Evolutionary conservation across 768 basidiomycete species (phyloP), one percentile per base, ranked within the genome.

Genomic region (Lactifluus volemus): DNA sequence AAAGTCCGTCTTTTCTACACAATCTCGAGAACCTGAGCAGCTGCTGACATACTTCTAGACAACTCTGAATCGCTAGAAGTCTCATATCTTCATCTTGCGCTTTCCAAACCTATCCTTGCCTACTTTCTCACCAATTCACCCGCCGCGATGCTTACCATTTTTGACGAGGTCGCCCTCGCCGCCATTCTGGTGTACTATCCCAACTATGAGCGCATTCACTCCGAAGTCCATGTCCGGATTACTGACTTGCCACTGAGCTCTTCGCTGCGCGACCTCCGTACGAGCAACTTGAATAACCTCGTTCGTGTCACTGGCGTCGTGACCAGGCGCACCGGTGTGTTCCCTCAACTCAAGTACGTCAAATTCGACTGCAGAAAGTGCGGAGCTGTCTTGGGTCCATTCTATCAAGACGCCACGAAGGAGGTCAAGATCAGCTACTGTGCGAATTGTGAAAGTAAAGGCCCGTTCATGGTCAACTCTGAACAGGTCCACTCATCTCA

Each of bases 281-380:
- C 97, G 51, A 81, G 84, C 44, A 88, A 98, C 70, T 80, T 98
- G 52, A 98, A 98, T 77, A 93, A 90, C 65, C 86, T 99, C 47
- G 94, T 99, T 36, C 88, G 97, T 41, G 89, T 99, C 7, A 84
- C 88, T 8, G 97, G 97, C 12, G 97, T 99, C 17, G 97, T 99
- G 49, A 99, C 97, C 1, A 79, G 97, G 60, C 81, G 97, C 42
- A 92, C 86, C 9, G 96, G 97, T 10, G 95, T 99, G 10, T 98
- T 98, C 74, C 97, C 97, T n/a, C 97, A 99, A 73, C 77, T 99
- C 61, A 98, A 99, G 76, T 97, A 98, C 69, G 95, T 99, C 73
- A 98, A 98, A 72, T 99, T 99, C 68, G 93, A 98, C 72, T 99
- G 97, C 73, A 81, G 82, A 58, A 98, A 96, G 72, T 99, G 97